Evolutionary conservation across 1,284 basidiomycete species (phyloP).

Genomic region (Testicularia cyperi): DNA sequence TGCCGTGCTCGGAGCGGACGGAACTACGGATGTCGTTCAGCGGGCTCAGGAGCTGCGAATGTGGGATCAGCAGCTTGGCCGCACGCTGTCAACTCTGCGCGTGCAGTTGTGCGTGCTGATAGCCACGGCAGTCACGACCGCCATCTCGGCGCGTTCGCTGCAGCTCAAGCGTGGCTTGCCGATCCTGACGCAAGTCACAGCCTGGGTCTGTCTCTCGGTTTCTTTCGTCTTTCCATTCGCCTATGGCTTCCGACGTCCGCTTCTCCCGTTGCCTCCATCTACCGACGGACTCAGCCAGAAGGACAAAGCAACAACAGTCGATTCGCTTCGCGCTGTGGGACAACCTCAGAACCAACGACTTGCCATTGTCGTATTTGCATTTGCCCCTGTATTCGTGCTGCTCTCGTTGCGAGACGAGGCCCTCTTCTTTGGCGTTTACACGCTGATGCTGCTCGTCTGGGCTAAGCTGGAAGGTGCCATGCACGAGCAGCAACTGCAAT

Average conservation of each 20-base stretch:
- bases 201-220: constrained; percentile 68
- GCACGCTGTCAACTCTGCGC: constrained; percentile 32
- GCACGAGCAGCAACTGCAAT: constrained; percentile 31
- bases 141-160: constrained; percentile 68
- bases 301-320: neutral
- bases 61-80: constrained; percentile 8
- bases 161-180: constrained; percentile 73
- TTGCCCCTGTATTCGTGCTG: constrained; percentile 76
- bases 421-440: constrained; percentile 75
- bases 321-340: neutral
- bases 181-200: constrained; percentile 66
- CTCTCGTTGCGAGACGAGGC: constrained; percentile 81
- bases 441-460: constrained; percentile 71
- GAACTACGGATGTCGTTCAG: neutral
- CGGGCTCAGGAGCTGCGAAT: neutral
- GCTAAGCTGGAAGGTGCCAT: constrained; percentile 67
- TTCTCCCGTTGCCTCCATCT: too few species aligned
- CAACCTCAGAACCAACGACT: constrained; percentile 56
- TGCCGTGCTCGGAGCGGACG: neutral
- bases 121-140: constrained; percentile 62
- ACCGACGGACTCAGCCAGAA: constrained; percentile 42
- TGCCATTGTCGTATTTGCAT: constrained; percentile 62
- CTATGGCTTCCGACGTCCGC: constrained; percentile 55
- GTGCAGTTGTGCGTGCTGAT: constrained; percentile 62
- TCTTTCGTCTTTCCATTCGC: constrained; percentile 41